Evolutionary conservation across 1,284 basidiomycete species (phyloP).

Genomic region (Fistulina hepatica): DNA sequence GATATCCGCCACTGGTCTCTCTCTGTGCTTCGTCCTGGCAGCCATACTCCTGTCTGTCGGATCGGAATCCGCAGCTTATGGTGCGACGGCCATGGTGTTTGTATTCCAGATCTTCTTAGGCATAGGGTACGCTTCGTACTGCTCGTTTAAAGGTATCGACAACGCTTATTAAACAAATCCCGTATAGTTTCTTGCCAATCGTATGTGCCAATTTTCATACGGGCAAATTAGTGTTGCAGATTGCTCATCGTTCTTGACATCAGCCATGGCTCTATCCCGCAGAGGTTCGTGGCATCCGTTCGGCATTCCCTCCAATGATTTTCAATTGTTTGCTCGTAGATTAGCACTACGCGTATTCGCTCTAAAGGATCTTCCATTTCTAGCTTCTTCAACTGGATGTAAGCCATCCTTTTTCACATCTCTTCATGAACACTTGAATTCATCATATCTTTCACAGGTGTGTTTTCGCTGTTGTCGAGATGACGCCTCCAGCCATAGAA

Average conservation of each 20-base stretch:
- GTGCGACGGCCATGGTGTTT: slow-evolving; percentile 30
- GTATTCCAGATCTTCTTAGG: slow-evolving; percentile 33
- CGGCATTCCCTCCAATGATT: background rate
- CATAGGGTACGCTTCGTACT: slow-evolving; percentile 29
- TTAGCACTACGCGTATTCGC: slow-evolving; percentile 29
- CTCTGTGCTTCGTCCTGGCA: slow-evolving; percentile 27
- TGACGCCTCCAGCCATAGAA: slow-evolving; percentile 37
- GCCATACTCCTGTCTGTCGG: slow-evolving; percentile 26
- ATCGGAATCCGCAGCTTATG: slow-evolving; percentile 24
- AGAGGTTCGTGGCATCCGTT: slow-evolving; percentile 20
- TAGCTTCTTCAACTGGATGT: slow-evolving; percentile 34
- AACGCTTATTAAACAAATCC: too few species aligned
- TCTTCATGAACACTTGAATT: background rate
- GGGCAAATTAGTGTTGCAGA: background rate
- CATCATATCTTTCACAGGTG: slow-evolving; percentile 16
- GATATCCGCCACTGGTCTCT: slow-evolving; percentile 30
- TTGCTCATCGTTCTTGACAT: background rate
- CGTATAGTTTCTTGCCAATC: too few species aligned
- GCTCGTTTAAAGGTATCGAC: too few species aligned
- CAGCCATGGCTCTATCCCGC: slow-evolving; percentile 35
- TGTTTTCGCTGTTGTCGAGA: slow-evolving; percentile 36
- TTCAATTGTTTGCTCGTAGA: slow-evolving; percentile 19
- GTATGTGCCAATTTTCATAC: slow-evolving; percentile 16
- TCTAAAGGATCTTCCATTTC: slow-evolving; percentile 28
- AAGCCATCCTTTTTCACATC: too few species aligned